phyloP scores from a whole-genome alignment of 345 rosid species.

The Aurinia saxatilis region DNA sequence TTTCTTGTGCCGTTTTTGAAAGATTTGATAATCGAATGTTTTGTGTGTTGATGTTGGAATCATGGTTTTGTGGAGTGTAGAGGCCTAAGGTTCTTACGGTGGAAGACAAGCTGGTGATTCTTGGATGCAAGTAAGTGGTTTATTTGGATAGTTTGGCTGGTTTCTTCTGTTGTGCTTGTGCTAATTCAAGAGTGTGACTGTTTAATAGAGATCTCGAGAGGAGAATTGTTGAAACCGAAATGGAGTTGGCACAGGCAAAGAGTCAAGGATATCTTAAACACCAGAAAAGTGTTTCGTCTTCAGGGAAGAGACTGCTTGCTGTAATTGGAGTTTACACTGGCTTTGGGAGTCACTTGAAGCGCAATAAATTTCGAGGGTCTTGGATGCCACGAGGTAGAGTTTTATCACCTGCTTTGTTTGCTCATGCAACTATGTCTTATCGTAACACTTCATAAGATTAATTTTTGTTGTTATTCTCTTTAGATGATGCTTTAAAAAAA shows the following conservation, averaged over 20 bases:
- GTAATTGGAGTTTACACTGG: constrained; percentile 97
- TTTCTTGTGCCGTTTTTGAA: constrained; percentile 4
- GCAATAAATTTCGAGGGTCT: constrained; percentile 74
- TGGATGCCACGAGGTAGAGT: constrained; percentile 89
- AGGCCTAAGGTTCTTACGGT: constrained; percentile 83
- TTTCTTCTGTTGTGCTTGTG: neutral
- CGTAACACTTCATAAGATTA: neutral
- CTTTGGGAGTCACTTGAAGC: constrained; percentile 74
- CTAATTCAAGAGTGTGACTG: neutral
- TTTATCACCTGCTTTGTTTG: neutral
- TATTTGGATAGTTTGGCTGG: neutral
- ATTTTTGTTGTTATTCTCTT: neutral
- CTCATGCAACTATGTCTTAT: neutral
- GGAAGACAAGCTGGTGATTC: constrained; percentile 67
- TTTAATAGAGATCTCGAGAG: constrained; percentile 78
- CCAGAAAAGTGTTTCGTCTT: constrained; percentile 38
- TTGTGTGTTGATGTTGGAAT: neutral
- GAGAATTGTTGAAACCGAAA: constrained; percentile 82
- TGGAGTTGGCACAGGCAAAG: constrained; percentile 91
- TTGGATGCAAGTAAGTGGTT: constrained; percentile 87
- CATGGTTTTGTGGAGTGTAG: constrained; percentile 32
- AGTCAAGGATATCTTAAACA: constrained; percentile 76
- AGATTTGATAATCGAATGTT: neutral
- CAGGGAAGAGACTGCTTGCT: constrained; percentile 61
- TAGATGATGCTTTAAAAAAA: constrained; percentile 71